phyloP scores from a whole-genome alignment of 2,329 filamentous ascomycete species.

The Orbilia brochopaga region DNA sequence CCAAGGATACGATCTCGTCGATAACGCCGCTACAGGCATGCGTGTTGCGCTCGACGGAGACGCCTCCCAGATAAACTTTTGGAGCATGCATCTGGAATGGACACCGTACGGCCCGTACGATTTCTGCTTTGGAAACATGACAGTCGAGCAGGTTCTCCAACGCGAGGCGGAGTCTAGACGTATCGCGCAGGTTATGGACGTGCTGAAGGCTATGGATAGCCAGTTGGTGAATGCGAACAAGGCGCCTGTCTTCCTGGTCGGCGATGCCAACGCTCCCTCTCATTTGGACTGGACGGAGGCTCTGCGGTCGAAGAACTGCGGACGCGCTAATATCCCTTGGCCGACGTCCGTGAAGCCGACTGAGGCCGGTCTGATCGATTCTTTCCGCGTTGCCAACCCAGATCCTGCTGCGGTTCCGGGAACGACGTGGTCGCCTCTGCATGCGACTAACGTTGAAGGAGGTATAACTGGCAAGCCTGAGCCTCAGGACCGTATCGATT shows the following conservation, averaged over 20 bases:
- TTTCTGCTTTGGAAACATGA: constrained; percentile 58
- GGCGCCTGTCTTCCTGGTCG: constrained; percentile 58
- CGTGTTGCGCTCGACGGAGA: constrained; percentile 58
- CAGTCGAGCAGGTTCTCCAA: constrained; percentile 56
- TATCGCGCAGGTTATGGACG: constrained; percentile 58
- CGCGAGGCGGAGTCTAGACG: constrained; percentile 58
- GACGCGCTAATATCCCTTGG: constrained; percentile 57
- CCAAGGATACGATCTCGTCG: constrained; percentile 54
- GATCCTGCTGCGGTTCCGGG: constrained; percentile 57
- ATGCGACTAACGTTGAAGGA: constrained; percentile 54
- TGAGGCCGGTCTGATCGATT: constrained; percentile 58
- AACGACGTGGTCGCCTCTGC: constrained; percentile 60
- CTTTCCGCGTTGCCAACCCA: constrained; percentile 58
- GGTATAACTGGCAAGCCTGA: constrained; percentile 54
- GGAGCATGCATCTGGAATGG: constrained; percentile 58
- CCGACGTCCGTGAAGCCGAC: constrained; percentile 58
- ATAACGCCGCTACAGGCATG: constrained; percentile 55
- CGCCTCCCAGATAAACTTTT: constrained; percentile 57
- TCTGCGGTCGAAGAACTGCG: constrained; percentile 57
- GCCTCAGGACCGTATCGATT: constrained; percentile 60
- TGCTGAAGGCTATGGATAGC: constrained; percentile 56
- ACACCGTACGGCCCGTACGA: constrained; percentile 60
- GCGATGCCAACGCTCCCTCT: constrained; percentile 61
- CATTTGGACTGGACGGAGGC: constrained; percentile 59
- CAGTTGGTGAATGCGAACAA: constrained; percentile 56